These are phyloP conservation scores for Mixia osmundae DNA, from an alignment of 1,284 basidiomycete species.

Conservation along the genomic window DNA sequence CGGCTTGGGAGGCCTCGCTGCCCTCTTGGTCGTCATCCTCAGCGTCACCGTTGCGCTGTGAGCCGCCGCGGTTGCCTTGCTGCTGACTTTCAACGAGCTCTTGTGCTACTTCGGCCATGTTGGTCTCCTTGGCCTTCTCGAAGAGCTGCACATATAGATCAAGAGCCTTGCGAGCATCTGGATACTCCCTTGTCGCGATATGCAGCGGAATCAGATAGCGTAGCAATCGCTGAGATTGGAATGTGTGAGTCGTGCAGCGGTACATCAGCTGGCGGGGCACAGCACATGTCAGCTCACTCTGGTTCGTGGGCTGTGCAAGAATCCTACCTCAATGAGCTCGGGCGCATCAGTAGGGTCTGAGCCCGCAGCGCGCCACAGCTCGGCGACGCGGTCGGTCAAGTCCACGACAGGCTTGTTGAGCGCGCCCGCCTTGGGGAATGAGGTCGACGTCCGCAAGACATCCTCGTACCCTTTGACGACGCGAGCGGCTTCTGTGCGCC, in stretches of 20 bases:
- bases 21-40: constrained; percentile 14
- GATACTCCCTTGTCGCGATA: constrained; percentile 33
- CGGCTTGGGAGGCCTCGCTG: constrained; percentile 8
- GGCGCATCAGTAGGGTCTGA: constrained; percentile 31
- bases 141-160: constrained; percentile 64
- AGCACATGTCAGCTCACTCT: background rate
- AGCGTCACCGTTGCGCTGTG: constrained; percentile 10
- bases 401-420: constrained; percentile 55
- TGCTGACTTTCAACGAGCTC: constrained; percentile 17
- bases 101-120: constrained; percentile 23
- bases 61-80: constrained; percentile 7
- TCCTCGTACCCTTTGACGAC: too few species aligned
- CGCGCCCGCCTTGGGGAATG: constrained; percentile 63
- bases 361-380: constrained; percentile 51
- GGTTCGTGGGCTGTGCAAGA: too few species aligned
- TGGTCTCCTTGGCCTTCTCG: constrained; percentile 45
- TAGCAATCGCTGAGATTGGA: constrained; percentile 62
- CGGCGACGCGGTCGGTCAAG: constrained; percentile 57
- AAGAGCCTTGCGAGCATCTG: constrained; percentile 49
- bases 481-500: too few species aligned
- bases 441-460: constrained; percentile 27
- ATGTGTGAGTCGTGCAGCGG: constrained; percentile 75
- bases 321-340: constrained; percentile 27
- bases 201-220: constrained; percentile 56
- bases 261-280: constrained; percentile 44